Base-by-base conservation (phyloP, 139 green algal genomes). In the Raphidocelis subcapitata region DNA sequence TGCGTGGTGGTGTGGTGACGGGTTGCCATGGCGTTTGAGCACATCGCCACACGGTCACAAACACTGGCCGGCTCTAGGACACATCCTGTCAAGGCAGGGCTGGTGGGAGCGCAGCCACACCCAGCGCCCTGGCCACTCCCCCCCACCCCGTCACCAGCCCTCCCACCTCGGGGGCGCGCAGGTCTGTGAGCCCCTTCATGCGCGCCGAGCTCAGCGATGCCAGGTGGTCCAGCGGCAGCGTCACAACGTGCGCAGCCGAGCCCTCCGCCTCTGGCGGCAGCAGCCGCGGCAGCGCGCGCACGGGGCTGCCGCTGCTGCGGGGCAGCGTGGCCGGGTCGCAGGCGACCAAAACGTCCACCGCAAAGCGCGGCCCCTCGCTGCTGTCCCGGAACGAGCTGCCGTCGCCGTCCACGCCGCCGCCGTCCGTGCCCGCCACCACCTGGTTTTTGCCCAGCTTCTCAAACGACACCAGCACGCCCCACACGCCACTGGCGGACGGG, bases 401-500 rank as follows among this genome's bases (percentile, higher is more conserved):
- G n/a, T 67, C 67, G 14, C 67, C 73, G 35, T 79, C 73, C 67
- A 65, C 29, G 14, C 62, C 52, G 47, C 3, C 71, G 24, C 51
- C 72, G 56, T 36, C 28, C 61, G 2, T 1, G 52, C 12, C 3
- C 8, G 3, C 54, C 63, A 24, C 41, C 77, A 21, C 36, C 72
- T 36, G 67, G 29, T 56, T 16, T 41, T 80, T 84, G 28, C 80
- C 83, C 5, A 82, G 71, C 8, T 84, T 85, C 69, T 96, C 81
- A 79, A 97, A 97, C 61, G 89, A 92, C 8, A 97, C 75, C 4
- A 97, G 75, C 15, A 90, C 80, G 1, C 80, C 93, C 92, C 92
- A 97, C 32, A 86, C 85, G n/a, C 59, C 67, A 21, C 62, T 64
- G 14, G 60, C 44, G 3, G 28, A 8, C 37, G 12, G 62, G 23